Percentiles rank a stretch among this genome's conserved stretches.
phyloP scores from a whole-genome alignment of 495 filamentous ascomycete genomes.

The Aspergillus sclerotiicarbonarius region DNA sequence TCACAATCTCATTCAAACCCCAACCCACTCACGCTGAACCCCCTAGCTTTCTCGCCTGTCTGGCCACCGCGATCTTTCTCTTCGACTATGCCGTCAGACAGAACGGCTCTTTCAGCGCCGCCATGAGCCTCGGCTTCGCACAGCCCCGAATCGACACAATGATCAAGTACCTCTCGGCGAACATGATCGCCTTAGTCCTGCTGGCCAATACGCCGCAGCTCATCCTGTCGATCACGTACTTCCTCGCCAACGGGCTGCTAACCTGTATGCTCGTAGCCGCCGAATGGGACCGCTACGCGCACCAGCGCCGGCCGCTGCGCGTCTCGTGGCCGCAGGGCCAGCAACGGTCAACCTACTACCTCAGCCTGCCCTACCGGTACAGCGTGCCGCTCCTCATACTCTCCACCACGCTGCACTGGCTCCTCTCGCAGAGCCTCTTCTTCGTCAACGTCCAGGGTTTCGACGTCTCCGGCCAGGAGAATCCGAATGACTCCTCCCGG shows the following conservation, averaged over 20 bases:
- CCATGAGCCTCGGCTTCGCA: slow-evolving; percentile 3
- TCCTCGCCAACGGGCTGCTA: slow-evolving; percentile 37
- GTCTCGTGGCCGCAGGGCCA: slow-evolving; percentile 43
- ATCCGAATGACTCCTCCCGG: slow-evolving; percentile 5
- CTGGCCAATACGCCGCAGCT: slow-evolving; percentile 43
- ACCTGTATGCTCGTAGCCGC: slow-evolving; percentile 39
- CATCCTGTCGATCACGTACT: slow-evolving; percentile 42
- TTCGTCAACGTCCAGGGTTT: slow-evolving; percentile 25
- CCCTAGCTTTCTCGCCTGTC: neutral
- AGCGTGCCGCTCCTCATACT: slow-evolving; percentile 28
- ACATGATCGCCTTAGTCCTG: slow-evolving; percentile 5
- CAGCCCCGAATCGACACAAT: neutral
- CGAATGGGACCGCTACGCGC: slow-evolving; percentile 33
- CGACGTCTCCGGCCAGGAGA: neutral
- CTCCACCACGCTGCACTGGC: slow-evolving; percentile 37
- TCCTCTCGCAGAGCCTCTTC: slow-evolving; percentile 43
- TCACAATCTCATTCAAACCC: neutral
- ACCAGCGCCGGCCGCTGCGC: slow-evolving; percentile 35
- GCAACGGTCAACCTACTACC: slow-evolving; percentile 42
- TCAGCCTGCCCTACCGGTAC: slow-evolving; percentile 43
- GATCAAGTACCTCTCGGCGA: slow-evolving; percentile 1
- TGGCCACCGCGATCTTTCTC: neutral
- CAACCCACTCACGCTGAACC: neutral
- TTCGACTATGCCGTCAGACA: neutral
- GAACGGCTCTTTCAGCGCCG: neutral